Conservation (phyloP, 2,329 filamentous ascomycete species). For the Ascochyta pisi region DNA sequence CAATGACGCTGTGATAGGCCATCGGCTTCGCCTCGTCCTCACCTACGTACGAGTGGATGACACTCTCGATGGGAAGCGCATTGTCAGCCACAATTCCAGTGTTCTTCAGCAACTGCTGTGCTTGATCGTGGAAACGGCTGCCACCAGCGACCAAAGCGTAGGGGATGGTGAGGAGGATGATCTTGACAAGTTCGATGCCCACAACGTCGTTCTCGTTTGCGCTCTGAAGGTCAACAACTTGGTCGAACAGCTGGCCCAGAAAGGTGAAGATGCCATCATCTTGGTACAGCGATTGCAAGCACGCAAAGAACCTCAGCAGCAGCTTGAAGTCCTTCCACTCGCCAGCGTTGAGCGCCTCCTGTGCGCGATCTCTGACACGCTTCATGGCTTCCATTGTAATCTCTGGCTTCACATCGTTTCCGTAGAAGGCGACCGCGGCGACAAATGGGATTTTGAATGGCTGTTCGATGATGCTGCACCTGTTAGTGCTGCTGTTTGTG, state of each 20-base stretch:
- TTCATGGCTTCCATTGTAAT: conserved; percentile 74
- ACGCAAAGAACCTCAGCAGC: conserved; percentile 85
- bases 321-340: conserved; percentile 93
- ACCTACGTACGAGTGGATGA: conserved; percentile 83
- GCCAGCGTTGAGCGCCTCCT: conserved; percentile 73
- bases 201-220: conserved; percentile 89
- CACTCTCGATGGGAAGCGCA: conserved; percentile 79
- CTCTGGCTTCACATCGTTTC: conserved; percentile 79
- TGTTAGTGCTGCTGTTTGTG: conserved; percentile 19
- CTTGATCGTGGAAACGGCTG: conserved; percentile 65
- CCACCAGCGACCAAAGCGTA: conserved; percentile 69
- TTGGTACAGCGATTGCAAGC: conserved; percentile 78
- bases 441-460: conserved; percentile 98
- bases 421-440: conserved; percentile 79
- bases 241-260: conserved; percentile 86
- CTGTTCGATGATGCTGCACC: conserved; percentile 74
- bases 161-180: conserved; percentile 92
- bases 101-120: conserved; percentile 83
- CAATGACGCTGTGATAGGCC: conserved; percentile 74
- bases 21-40: conserved; percentile 69
- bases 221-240: conserved; percentile 92
- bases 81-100: conserved; percentile 94
- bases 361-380: conserved; percentile 66
- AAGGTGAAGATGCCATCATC: conserved; percentile 86
- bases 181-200: conserved; percentile 88